Evolutionary conservation across 2,329 filamentous ascomycete species (phyloP).

Genomic region (Pyrenophora graminea): DNA sequence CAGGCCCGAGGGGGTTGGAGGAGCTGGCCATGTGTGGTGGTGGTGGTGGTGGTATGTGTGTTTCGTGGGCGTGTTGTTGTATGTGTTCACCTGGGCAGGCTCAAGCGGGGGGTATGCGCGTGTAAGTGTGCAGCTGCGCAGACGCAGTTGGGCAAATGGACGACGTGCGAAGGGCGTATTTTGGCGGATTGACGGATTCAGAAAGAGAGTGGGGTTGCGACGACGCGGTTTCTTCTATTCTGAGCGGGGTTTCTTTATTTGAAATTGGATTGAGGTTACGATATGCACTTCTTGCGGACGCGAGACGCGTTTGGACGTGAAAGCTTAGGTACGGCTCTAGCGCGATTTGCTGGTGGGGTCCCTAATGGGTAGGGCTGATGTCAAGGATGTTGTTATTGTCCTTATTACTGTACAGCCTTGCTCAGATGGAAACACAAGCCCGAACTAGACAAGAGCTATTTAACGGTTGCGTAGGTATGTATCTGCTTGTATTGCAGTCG

Average conservation of each 20-base stretch:
- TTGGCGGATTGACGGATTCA: not conserved
- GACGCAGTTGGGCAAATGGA: not conserved
- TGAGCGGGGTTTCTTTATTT: conserved; percentile 9
- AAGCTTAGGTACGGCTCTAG: conserved; percentile 20
- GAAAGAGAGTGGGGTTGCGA: conserved; percentile 2
- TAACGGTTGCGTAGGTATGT: not conserved
- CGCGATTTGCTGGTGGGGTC: conserved; percentile 20
- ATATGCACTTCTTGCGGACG: conserved; percentile 19
- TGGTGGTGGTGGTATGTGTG: not conserved
- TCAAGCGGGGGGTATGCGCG: conserved; percentile 10
- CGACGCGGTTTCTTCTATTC: not conserved
- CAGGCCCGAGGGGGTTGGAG: no score
- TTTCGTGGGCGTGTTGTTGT: not conserved
- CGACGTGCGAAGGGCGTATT: not conserved
- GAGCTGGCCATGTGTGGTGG: conserved; percentile 56
- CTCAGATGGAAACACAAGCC: no score
- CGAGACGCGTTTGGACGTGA: conserved; percentile 24
- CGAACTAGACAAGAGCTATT: no score
- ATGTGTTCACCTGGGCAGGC: not conserved
- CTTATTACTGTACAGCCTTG: not conserved
- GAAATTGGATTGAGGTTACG: conserved; percentile 17
- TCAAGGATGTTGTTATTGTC: not conserved
- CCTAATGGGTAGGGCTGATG: conserved; percentile 10
- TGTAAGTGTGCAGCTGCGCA: conserved; percentile 2
- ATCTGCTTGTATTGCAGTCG: no score